These are phyloP conservation scores for Botrytis hyacinthi DNA, from an alignment of 2,329 filamentous ascomycete genomes.

Conservation along the genomic window DNA sequence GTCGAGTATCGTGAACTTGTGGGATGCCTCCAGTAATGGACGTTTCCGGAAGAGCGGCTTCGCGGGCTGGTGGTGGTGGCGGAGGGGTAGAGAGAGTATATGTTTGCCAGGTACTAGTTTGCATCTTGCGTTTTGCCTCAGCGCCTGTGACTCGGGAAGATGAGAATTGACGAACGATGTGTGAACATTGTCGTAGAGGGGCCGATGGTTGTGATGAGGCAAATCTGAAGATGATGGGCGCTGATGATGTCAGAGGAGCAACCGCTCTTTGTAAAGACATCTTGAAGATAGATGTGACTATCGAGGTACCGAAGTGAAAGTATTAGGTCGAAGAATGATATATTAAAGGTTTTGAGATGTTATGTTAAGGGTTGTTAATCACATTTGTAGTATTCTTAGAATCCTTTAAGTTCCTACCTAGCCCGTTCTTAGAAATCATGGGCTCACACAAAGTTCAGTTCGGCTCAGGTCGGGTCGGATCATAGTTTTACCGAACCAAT, in stretches of 20 bases:
- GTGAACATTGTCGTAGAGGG: constrained; percentile 42
- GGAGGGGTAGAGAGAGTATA: constrained; percentile 45
- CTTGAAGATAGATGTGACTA: neutral
- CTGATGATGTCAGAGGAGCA: constrained; percentile 36
- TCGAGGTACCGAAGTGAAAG: neutral
- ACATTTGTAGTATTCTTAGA: constrained; percentile 10
- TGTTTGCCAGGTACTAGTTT: constrained; percentile 64
- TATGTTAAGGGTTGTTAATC: neutral
- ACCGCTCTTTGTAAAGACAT: constrained; percentile 37
- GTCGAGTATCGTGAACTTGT: constrained; percentile 46
- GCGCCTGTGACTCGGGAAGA: constrained; percentile 44
- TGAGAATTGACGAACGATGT: constrained; percentile 46
- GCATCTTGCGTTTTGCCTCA: constrained; percentile 59
- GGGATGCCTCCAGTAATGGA: constrained; percentile 54
- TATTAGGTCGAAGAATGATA: neutral
- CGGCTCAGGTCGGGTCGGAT: constrained; percentile 11
- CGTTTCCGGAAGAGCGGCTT: constrained; percentile 56
- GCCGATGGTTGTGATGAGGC: constrained; percentile 36
- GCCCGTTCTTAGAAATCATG: constrained; percentile 19
- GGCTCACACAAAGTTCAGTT: constrained; percentile 12
- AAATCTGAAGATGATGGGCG: constrained; percentile 34
- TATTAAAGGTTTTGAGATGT: neutral
- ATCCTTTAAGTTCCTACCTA: neutral
- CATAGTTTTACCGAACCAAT: constrained; percentile 19
- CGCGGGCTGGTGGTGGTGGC: constrained; percentile 53